Evolutionary conservation across 306 rosid species (phyloP), one percentile per base, ranked within the genome.

Genomic region (Rubus idaeus): DNA sequence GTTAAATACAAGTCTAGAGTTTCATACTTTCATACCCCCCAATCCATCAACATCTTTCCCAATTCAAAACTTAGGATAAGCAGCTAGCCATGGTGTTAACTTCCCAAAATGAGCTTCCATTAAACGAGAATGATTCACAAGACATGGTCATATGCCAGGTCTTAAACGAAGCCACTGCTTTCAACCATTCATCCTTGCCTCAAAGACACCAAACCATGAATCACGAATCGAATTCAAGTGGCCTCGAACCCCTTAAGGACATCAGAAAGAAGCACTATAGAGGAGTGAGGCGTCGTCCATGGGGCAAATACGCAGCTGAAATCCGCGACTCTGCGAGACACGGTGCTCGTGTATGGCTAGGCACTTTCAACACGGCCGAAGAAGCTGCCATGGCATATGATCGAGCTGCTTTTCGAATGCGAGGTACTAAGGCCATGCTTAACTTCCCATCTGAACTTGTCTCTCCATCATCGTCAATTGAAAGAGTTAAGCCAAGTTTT

Each of bases 281-380:
- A 65, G 98, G 98, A 4, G 98, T 93, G 8, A 76, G 98, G 74
- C 86, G 90, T 10, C 87, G 98, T 1, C 98, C 98, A 0, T 93
- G 98, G 98, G 98, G 98, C 18, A 93, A 93, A 66, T 93, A 87
- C 45, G 98, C 98, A 0, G 97, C 98, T 4, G 98, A 93, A 88
- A 93, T 93, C 60, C 93, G 98, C 0, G 98, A 93, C 86, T 89
- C 98, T 0, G 56, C 90, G 0, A 84, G 96, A 4, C 93, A 88
- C 0, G 96, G 98, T 39, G 89, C 88, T 0, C 91, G 98, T 30
- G 44, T 91, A 14, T 93, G 98, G 98, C 92, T 93, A 8, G 98
- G 98, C 16, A 93, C 98, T 0, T 93, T 93, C 70, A 84, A 75
- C 44, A 93, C 98, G 0, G 98, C 98, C 0, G 98, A 93, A 77